Conservation (phyloP, 2,329 filamentous ascomycete species). For the Colletotrichum theobromicola region DNA sequence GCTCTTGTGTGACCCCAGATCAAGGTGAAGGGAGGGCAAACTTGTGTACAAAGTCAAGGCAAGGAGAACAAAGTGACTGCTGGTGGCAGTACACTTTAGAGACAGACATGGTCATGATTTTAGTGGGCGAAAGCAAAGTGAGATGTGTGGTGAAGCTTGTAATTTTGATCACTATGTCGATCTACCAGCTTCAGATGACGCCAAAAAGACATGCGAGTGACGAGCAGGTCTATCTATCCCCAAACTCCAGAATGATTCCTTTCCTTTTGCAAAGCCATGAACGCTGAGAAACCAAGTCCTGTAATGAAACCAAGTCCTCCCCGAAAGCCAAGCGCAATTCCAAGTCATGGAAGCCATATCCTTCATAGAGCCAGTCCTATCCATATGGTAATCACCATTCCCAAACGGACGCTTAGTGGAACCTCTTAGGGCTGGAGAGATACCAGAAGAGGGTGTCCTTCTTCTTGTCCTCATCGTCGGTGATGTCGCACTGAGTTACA, state of each 20-base stretch:
- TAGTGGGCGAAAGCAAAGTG: not conserved
- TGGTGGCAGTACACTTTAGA: not conserved
- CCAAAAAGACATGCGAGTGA: not conserved
- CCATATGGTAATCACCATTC: not conserved
- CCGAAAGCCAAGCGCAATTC: not conserved
- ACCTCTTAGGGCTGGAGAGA: not conserved
- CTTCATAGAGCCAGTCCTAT: not conserved
- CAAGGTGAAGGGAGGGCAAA: not conserved
- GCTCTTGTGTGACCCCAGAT: not conserved
- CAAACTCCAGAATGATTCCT: not conserved
- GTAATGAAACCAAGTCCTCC: not conserved
- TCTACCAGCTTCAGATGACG: not conserved
- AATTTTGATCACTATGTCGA: not conserved
- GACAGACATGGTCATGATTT: not conserved
- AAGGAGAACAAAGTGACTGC: not conserved
- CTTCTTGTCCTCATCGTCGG: not conserved
- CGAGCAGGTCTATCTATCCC: not conserved
- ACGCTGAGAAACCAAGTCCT: not conserved
- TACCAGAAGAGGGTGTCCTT: not conserved
- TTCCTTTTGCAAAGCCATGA: not conserved
- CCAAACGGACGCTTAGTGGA: not conserved
- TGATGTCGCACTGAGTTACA: not conserved
- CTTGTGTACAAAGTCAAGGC: not conserved
- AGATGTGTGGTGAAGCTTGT: not conserved
- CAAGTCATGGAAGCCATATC: not conserved